phyloP scores from a whole-genome alignment of 495 filamentous ascomycete genomes.

The Penicillium taxi region DNA sequence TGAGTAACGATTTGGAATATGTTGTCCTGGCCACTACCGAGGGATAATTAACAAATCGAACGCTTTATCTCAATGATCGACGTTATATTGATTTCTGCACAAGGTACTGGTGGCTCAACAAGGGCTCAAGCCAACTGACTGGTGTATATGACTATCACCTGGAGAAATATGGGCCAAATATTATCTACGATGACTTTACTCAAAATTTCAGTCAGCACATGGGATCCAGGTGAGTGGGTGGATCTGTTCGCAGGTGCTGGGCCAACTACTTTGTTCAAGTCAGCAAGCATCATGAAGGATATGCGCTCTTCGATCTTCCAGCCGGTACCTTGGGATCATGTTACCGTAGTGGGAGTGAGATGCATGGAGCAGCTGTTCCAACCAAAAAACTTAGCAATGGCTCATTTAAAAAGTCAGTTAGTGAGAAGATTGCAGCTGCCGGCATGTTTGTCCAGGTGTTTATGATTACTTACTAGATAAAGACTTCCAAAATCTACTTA shows the following conservation, averaged over 20 bases:
- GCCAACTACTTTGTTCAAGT: constrained; percentile 50
- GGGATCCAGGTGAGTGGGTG: constrained; percentile 47
- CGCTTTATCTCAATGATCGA: not conserved
- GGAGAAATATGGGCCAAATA: constrained; percentile 39
- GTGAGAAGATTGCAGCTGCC: constrained; percentile 24
- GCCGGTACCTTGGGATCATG: constrained; percentile 40
- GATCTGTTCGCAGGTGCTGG: constrained; percentile 48
- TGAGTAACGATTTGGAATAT: constrained; percentile 4
- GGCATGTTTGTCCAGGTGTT: constrained; percentile 45
- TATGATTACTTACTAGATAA: constrained; percentile 33
- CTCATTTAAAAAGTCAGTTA: constrained; percentile 14
- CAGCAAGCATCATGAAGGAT: constrained; percentile 47
- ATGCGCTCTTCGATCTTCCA: constrained; percentile 45
- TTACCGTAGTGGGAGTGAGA: constrained; percentile 39
- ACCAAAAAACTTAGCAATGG: constrained; percentile 17
- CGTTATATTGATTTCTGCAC: not conserved
- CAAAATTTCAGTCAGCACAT: constrained; percentile 43
- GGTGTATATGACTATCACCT: constrained; percentile 44
- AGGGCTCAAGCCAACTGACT: constrained; percentile 18
- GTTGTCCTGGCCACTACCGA: too few species aligned
- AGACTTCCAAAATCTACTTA: too few species aligned
- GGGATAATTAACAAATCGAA: not conserved
- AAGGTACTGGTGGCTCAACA: constrained; percentile 31
- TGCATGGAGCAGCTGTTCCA: constrained; percentile 22
- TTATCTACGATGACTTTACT: constrained; percentile 51